phyloP scores from a whole-genome alignment of 371 early-diverging fungal genomes.

The Mortierella sp. region DNA sequence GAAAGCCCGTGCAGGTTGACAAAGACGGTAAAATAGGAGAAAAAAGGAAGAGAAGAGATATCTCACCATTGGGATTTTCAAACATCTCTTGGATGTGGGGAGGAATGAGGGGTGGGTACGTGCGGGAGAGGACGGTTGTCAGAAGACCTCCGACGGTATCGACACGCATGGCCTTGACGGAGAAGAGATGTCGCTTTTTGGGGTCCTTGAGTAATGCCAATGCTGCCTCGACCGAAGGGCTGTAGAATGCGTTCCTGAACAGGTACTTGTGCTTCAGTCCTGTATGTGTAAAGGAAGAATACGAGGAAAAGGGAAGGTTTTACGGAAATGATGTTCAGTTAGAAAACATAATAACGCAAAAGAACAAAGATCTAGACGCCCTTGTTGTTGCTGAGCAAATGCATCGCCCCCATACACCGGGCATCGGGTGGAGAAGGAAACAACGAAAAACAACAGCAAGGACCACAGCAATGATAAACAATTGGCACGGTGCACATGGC shows the following conservation, averaged over 20 bases:
- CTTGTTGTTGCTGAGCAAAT: neutral
- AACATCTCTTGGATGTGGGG: constrained; percentile 28
- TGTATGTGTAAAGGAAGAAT: constrained; percentile 9
- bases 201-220: constrained; percentile 22
- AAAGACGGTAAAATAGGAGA: neutral
- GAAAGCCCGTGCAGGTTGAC: neutral
- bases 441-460: neutral
- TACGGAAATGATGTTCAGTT: neutral
- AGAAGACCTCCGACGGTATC: constrained; percentile 53
- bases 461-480: neutral
- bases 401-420: neutral
- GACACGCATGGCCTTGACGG: constrained; percentile 48
- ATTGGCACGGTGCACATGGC: constrained; percentile 12
- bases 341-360: neutral
- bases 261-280: constrained; percentile 49
- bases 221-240: constrained; percentile 40
- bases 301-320: neutral
- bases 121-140: constrained; percentile 40
- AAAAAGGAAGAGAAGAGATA: no score
- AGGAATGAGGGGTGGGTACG: constrained; percentile 48
- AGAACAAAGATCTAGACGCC: neutral
- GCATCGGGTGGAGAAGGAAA: neutral
- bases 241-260: constrained; percentile 47
- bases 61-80: constrained; percentile 47
- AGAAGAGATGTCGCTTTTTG: constrained; percentile 16